phyloP scores from a whole-genome alignment of 2,329 filamentous ascomycete species.

The Arthrobotrys conoides region DNA sequence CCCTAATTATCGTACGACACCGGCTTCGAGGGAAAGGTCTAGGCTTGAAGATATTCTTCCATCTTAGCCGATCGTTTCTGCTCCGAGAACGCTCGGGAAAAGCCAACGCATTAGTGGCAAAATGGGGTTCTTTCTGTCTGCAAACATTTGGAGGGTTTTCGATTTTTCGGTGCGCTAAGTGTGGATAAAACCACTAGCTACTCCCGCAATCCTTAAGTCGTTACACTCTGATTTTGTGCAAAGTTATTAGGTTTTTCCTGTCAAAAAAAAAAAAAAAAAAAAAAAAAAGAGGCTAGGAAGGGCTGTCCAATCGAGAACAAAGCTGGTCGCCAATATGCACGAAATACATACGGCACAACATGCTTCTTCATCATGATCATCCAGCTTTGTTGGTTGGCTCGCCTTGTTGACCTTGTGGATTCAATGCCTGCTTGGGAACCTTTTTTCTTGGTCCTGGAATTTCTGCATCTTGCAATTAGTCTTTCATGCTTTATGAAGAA shows the following conservation, averaged over 20 bases:
- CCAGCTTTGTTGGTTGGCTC: too few relatives aligned
- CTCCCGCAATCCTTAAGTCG: too few relatives aligned
- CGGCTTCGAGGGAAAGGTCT: slow-evolving; percentile 10
- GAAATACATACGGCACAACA: slow-evolving; percentile 42
- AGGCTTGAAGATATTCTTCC: slow-evolving; percentile 27
- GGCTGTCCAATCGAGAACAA: slow-evolving; percentile 42
- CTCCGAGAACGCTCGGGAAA: slow-evolving; percentile 49
- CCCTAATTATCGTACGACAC: slow-evolving; percentile 16
- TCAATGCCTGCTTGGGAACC: neutral
- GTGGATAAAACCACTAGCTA: slow-evolving; percentile 51
- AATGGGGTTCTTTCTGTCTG: slow-evolving; percentile 40
- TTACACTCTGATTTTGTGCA: too few relatives aligned
- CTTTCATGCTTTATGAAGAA: slow-evolving; percentile 40
- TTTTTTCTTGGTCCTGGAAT: slow-evolving; percentile 20
- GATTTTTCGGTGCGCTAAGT: slow-evolving; percentile 58
- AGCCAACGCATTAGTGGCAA: slow-evolving; percentile 60
- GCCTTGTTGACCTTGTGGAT: slow-evolving; percentile 26
- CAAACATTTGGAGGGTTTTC: slow-evolving; percentile 33
- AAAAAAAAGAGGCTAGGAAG: slow-evolving; percentile 12
- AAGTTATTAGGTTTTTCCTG: too few relatives aligned
- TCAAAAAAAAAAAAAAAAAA: too few relatives aligned
- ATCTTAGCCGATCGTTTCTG: slow-evolving; percentile 51
- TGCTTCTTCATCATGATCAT: slow-evolving; percentile 23
- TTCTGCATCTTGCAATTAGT: slow-evolving; percentile 32
- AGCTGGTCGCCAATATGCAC: slow-evolving; percentile 38